Conservation (phyloP, 257 asterid species). For the Fraxinus pennsylvanica region DNA sequence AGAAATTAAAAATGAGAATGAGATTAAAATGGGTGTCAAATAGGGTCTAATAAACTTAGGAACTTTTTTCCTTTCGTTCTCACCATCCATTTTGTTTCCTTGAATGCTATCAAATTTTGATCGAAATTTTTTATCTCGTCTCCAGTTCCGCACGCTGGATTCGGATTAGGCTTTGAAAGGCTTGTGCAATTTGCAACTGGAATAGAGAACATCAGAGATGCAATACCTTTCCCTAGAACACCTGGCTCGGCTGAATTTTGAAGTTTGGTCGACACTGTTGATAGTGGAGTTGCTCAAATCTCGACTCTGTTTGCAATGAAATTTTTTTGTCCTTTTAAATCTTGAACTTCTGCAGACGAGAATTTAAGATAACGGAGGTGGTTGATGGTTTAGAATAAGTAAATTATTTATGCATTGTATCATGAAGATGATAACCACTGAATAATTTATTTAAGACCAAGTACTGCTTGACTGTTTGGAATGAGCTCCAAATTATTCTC, state of each 20-base stretch:
- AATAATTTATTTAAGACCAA: neutral
- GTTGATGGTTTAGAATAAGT: neutral
- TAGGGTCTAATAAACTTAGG: neutral
- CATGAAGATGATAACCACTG: neutral
- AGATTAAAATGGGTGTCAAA: too few species aligned
- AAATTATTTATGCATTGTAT: neutral
- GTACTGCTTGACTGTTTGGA: neutral
- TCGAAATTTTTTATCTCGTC: neutral
- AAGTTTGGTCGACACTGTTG: constrained; percentile 16
- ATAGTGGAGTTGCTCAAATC: neutral
- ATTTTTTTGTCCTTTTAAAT: neutral
- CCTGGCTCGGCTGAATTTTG: constrained; percentile 96
- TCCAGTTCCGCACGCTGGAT: constrained; percentile 97
- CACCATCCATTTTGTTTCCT: neutral
- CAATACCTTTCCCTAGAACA: constrained; percentile 89
- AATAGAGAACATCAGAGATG: constrained; percentile 85
- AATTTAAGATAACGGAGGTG: neutral
- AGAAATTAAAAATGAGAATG: too few species aligned
- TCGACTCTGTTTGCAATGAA: neutral
- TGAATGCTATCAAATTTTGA: neutral
- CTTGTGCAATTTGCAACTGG: constrained; percentile 96
- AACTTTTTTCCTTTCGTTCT: neutral
- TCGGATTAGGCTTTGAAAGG: constrained; percentile 96
- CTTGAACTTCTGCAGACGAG: neutral
- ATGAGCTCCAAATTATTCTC: neutral